These are phyloP conservation scores for Emericellopsis terricola DNA, from an alignment of 495 filamentous ascomycete species.

Conservation along the genomic window DNA sequence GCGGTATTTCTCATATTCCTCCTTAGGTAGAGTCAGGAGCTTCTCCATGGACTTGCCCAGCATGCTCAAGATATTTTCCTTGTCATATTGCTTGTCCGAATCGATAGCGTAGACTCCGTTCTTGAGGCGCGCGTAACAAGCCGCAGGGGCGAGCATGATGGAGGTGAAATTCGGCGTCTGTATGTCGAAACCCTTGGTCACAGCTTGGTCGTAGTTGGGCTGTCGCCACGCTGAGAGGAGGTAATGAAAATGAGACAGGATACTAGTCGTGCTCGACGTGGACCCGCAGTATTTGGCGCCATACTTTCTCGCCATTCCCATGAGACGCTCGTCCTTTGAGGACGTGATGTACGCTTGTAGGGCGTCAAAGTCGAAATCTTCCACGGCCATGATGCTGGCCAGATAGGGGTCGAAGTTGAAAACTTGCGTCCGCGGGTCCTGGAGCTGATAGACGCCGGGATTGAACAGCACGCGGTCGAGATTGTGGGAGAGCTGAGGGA, in stretches of 20 bases:
- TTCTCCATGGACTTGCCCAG: slow-evolving; percentile 95
- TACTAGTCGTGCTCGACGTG: slow-evolving; percentile 87
- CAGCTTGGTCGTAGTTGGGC: slow-evolving; percentile 39
- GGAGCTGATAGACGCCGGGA: slow-evolving; percentile 79
- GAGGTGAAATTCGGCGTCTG: slow-evolving; percentile 47
- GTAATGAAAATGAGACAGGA: slow-evolving; percentile 80
- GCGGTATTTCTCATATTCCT: slow-evolving; percentile 73
- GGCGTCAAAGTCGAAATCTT: slow-evolving; percentile 80
- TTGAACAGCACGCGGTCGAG: slow-evolving; percentile 90
- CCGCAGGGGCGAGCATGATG: slow-evolving; percentile 49
- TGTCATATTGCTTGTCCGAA: slow-evolving; percentile 85
- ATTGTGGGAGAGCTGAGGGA: slow-evolving; percentile 59
- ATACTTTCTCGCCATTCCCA: slow-evolving; percentile 40
- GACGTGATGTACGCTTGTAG: slow-evolving; percentile 76
- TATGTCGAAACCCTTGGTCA: slow-evolving; percentile 49
- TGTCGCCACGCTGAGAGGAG: slow-evolving; percentile 70
- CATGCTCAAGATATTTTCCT: slow-evolving; percentile 68
- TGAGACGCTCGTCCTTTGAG: slow-evolving; percentile 58
- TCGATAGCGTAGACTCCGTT: slow-evolving; percentile 90
- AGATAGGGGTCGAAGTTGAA: slow-evolving; percentile 96
- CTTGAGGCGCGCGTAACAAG: slow-evolving; percentile 72
- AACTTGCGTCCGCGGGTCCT: slow-evolving; percentile 72
- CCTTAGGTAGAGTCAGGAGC: slow-evolving; percentile 63
- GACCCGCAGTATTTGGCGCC: slow-evolving; percentile 83
- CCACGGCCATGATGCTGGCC: slow-evolving; percentile 73